Conservation (phyloP, 495 filamentous ascomycete species). For the Aspergillus olivimuriae region DNA sequence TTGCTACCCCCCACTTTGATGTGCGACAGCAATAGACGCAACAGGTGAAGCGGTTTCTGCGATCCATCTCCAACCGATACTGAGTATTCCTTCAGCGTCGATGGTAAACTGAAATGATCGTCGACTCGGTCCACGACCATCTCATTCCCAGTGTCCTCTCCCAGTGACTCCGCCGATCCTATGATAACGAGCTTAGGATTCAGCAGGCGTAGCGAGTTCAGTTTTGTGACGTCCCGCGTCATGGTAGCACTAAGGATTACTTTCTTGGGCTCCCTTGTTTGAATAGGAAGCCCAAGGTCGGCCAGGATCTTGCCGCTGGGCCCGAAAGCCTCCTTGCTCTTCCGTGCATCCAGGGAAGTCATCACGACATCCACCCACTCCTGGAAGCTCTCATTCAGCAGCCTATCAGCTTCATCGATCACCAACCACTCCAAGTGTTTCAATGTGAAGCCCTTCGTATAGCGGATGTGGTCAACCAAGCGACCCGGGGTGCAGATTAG, state of each 20-base stretch:
- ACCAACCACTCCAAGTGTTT: constrained; percentile 76
- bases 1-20: constrained; percentile 24
- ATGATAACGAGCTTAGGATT: constrained; percentile 74
- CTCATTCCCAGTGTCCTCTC: constrained; percentile 21
- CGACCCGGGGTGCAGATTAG: constrained; percentile 90
- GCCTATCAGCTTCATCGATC: constrained; percentile 89
- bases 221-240: constrained; percentile 76
- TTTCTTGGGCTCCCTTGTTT: constrained; percentile 51
- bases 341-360: constrained; percentile 48
- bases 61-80: constrained; percentile 67
- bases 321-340: constrained; percentile 43
- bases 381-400: constrained; percentile 88
- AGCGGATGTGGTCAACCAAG: constrained; percentile 81
- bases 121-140: constrained; percentile 19
- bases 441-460: constrained; percentile 73
- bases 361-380: constrained; percentile 79
- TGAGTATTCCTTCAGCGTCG: constrained; percentile 62
- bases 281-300: constrained; percentile 28
- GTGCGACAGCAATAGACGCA: constrained; percentile 34
- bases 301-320: constrained; percentile 34
- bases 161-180: constrained; percentile 36
- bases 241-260: constrained; percentile 88
- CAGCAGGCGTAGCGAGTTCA: constrained; percentile 65
- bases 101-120: constrained; percentile 55
- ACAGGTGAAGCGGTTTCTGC: constrained; percentile 79